Evolutionary conservation across 768 basidiomycete species (phyloP), one percentile per base, ranked within the genome.

Genomic region (Termitomyces sp.): DNA sequence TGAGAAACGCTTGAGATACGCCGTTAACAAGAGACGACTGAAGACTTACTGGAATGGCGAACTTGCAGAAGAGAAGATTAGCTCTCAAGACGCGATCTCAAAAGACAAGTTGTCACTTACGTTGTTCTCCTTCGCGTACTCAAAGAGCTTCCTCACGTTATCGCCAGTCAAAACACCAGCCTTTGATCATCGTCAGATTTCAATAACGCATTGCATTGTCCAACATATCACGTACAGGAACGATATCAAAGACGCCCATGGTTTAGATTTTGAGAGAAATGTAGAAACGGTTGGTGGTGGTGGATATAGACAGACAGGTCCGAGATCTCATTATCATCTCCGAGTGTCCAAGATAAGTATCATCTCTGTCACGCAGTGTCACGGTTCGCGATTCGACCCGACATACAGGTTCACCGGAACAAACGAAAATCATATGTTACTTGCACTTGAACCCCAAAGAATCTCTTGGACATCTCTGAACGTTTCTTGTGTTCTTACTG

Each of bases 141-240:
- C 86, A 70, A 98, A 96, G 68, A 99, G 74, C 73, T 94, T 95
- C 74, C 93, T 86, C 64, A 93, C 90, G 70, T 98, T 84, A 63
- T 95, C 90, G 71, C 96, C 96, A 56, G 94, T 95, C 69, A 99
- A 74, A 58, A 99, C 96, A 60, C 96, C 96, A 70, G 93, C 79
- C 94, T 96, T 65, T 38, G 22, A 54, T 51, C 16, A 49, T 23
- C 33, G 29, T 62, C 25, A 62, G 50, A 53, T 22, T 20, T 54
- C 33, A 44, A 23, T 9, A 9, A 4, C 48, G 50, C 16, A 50
- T 36, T 3, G n/a, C n/a, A n/a, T n/a, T n/a, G n/a, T n/a, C n/a
- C n/a, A 44, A 41, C 56, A 27, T 54, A 43, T 29, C 5, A 76
- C 88, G 60, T 68, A 93, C 90, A 51, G 91, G 90, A 60, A 93